Base-by-base conservation (phyloP, 2,329 filamentous ascomycete genomes). In the Epichloe amarillans region DNA sequence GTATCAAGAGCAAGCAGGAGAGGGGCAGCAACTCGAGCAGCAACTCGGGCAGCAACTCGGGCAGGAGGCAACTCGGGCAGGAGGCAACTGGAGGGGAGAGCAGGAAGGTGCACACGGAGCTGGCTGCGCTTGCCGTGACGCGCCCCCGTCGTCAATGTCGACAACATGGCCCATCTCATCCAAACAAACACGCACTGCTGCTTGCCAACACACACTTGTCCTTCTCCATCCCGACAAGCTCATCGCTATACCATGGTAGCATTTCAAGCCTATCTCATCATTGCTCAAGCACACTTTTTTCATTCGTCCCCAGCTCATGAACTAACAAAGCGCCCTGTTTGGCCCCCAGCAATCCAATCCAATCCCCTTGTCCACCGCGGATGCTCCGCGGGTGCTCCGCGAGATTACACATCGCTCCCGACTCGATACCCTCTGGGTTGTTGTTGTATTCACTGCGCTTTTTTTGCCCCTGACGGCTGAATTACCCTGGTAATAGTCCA, bases 341-440 rank as follows among this genome's bases (percentile, higher is more conserved):
- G 17, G 26, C 46, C 36, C 38, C 17, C 14, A 6, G 30, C 26
- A 35, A n/a, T 36, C 39, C n/a, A 36, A 43, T 21, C 17, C 26
- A 15, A 8, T 19, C 23, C 40, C 40, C 23, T 17, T 36, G 47
- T 38, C 47, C 30, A 42, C 26, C 3, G 26, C 7, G 26, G 26
- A 8, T 10, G 26, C 26, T 10, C 19, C 7, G 35, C 40, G 40
- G 33, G 30, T 19, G 14, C 36, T 53, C 41, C 40, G 40, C 49
- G 52, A 53, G 42, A 53, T 51, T 49, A 30, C 33, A n/a, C 51
- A 47, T 47, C 36, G 17, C 38, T 50, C 36, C 30, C 39, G 37
- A 44, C 36, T 21, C 39, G 37, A 44, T 44, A 47, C 38, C 19
- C 33, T 23, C 5, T 23, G 21, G 21, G 21, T 23, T 23, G 21